Evolutionary conservation across 2,329 filamentous ascomycete species (phyloP).

Genomic region (Fusarium metavorans): DNA sequence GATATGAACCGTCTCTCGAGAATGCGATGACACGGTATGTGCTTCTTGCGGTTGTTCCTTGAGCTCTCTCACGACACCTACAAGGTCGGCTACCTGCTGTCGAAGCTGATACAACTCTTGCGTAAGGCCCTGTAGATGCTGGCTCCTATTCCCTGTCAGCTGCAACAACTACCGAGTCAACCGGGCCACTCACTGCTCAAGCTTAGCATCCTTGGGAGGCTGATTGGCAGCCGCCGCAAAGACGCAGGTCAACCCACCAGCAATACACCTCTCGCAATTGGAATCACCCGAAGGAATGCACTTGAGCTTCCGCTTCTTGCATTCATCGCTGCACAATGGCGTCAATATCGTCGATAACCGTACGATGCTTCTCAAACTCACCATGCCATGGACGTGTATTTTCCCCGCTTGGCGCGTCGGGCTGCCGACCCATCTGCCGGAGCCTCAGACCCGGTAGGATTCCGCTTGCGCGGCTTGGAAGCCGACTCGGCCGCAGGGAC

Average conservation of each 20-base stretch:
- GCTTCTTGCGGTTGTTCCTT: constrained; percentile 33
- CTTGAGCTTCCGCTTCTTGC: constrained; percentile 57
- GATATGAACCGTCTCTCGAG: constrained; percentile 13
- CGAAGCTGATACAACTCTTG: constrained; percentile 47
- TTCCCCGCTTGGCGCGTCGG: constrained; percentile 48
- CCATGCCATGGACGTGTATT: constrained; percentile 54
- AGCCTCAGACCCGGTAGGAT: constrained; percentile 8
- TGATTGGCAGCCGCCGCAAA: constrained; percentile 32
- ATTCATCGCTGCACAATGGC: constrained; percentile 48
- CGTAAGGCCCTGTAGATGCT: constrained; percentile 37
- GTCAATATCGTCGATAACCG: constrained; percentile 13
- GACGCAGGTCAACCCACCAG: constrained; percentile 43
- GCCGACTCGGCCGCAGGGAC: not conserved
- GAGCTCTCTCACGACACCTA: constrained; percentile 42
- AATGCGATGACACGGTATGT: constrained; percentile 22
- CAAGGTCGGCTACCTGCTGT: constrained; percentile 46
- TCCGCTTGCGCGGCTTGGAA: constrained; percentile 32
- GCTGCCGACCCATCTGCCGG: not conserved
- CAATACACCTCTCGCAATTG: constrained; percentile 48
- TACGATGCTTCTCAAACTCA: constrained; percentile 27
- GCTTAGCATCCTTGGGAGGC: constrained; percentile 36
- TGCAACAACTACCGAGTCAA: not conserved
- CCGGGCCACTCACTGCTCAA: constrained; percentile 33
- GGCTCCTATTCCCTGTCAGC: not conserved
- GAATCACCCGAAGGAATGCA: constrained; percentile 47